These are phyloP conservation scores for Ceratobasidium sp. DNA, from an alignment of 1,284 basidiomycete species.

Conservation along the genomic window DNA sequence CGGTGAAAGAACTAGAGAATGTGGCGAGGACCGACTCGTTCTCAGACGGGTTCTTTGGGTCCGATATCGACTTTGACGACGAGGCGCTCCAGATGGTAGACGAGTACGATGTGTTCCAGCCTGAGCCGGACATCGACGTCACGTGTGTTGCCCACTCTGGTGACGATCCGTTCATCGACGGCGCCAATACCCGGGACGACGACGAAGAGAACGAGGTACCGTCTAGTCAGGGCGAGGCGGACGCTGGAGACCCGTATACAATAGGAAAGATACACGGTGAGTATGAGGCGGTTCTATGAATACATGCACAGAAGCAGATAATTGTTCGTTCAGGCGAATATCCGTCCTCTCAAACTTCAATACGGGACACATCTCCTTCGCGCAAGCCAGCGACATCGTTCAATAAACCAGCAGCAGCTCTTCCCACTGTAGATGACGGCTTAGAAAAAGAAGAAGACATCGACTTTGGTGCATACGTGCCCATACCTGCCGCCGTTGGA, in stretches of 20 bases:
- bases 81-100: conserved; percentile 39
- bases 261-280: conserved; percentile 21
- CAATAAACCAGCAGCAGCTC: neutral
- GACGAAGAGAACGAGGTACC: conserved; percentile 41
- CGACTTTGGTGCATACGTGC: conserved; percentile 35
- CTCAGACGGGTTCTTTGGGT: conserved; percentile 43
- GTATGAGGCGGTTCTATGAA: neutral
- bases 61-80: conserved; percentile 44
- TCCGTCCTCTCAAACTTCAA: conserved; percentile 33
- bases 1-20: neutral
- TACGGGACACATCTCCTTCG: conserved; percentile 25
- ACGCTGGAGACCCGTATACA: conserved; percentile 4
- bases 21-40: conserved; percentile 40
- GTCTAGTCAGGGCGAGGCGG: conserved; percentile 43
- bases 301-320: neutral
- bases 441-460: conserved; percentile 11
- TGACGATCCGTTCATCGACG: conserved; percentile 33
- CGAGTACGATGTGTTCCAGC: conserved; percentile 36
- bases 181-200: neutral
- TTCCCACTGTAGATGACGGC: neutral
- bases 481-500: conserved; percentile 26
- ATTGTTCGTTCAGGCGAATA: conserved; percentile 4
- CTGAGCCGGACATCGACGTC: conserved; percentile 7
- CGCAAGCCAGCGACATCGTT: neutral
- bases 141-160: conserved; percentile 29